Evolutionary conservation across 371 early-diverging fungal genomes (phyloP), one percentile per base, ranked within the genome.

Genomic region (Dipsacomyces acuminosporus): DNA sequence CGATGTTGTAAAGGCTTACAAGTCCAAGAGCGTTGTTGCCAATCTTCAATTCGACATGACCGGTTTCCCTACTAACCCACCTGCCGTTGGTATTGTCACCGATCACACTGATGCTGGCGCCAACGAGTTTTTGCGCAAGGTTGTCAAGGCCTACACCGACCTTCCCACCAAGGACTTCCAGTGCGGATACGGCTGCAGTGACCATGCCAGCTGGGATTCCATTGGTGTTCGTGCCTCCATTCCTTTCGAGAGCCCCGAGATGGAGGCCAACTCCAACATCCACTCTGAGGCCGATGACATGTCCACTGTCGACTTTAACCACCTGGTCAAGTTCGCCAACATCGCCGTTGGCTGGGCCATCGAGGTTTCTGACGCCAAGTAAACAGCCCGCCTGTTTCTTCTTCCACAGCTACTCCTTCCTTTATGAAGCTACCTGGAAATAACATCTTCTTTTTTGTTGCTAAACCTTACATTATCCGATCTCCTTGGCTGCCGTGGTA

Each of bases 131-230:
- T 54, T 90, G 49, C 21, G 74, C 61, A 18, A 59, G 54, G 33
- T 81, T 34, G 54, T 47, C 18, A 40, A 5, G 2, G 60, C 38
- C 15, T 76, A 78, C 62, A 54, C 55, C 49, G 20, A 38, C 17
- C 34, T 61, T 1, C 3, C 33, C 21, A 35, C 62, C 8, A n/a
- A 17, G 41, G 43, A 54, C 15, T 15, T 62, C 19, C 17, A 40
- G 6, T 53, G 59, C 33, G 61, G 61, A 2, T 61, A 61, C 45
- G 61, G 30, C n/a, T 61, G 61, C 63, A 75, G 82, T 55, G 92
- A 94, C 71, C 92, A 94, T 64, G 92, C 91, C 20, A 84, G 88
- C 2, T 94, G 91, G 91, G 76, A 76, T 51, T 84, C 87, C 64
- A 78, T 78, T 40, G 89, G 90, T 7, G 89, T 78, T 71, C 86